These are phyloP conservation scores for Saccharomyces uvarum DNA, from an alignment of 1,139 yeast species.

Conservation along the genomic window DNA sequence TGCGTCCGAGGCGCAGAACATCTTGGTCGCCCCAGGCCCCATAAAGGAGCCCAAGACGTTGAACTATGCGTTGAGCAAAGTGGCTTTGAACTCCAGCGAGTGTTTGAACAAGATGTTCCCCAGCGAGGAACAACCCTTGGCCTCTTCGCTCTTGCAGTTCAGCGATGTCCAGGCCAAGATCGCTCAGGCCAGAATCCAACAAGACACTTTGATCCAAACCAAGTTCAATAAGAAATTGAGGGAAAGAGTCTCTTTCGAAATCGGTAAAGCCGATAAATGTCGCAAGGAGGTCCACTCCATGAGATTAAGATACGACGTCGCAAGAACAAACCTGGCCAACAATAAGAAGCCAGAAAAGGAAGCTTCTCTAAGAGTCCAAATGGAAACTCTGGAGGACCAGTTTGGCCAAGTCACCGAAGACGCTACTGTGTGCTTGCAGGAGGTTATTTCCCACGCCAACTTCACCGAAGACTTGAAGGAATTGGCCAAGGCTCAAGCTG, in stretches of 20 bases:
- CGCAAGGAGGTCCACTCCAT: conserved; percentile 74
- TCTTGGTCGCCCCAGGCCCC: conserved; percentile 49
- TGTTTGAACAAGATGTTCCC: conserved; percentile 34
- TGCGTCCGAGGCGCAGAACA: conserved; percentile 78
- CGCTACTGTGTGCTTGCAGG: conserved; percentile 78
- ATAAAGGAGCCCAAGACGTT: conserved; percentile 74
- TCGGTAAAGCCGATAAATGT: conserved; percentile 60
- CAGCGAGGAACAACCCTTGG: conserved; percentile 21
- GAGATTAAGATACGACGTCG: conserved; percentile 72
- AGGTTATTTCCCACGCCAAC: conserved; percentile 66
- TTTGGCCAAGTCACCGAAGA: conserved; percentile 88
- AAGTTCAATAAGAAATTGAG: conserved; percentile 65
- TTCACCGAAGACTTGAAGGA: conserved; percentile 65
- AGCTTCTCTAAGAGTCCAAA: conserved; percentile 64
- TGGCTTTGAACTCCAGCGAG: conserved; percentile 45
- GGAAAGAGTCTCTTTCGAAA: conserved; percentile 55
- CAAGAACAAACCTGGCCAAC: conserved; percentile 59
- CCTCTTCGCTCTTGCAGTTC: conserved; percentile 43
- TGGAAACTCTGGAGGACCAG: conserved; percentile 84
- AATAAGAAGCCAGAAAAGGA: conserved; percentile 63
- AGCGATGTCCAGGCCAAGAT: conserved; percentile 56
- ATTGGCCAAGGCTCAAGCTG: conserved; percentile 71
- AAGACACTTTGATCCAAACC: conserved; percentile 64
- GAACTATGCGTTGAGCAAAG: conserved; percentile 76
- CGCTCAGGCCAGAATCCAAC: conserved; percentile 79